Base-by-base conservation (phyloP, 2,329 filamentous ascomycete species). In the Aspergillus ibericus region DNA sequence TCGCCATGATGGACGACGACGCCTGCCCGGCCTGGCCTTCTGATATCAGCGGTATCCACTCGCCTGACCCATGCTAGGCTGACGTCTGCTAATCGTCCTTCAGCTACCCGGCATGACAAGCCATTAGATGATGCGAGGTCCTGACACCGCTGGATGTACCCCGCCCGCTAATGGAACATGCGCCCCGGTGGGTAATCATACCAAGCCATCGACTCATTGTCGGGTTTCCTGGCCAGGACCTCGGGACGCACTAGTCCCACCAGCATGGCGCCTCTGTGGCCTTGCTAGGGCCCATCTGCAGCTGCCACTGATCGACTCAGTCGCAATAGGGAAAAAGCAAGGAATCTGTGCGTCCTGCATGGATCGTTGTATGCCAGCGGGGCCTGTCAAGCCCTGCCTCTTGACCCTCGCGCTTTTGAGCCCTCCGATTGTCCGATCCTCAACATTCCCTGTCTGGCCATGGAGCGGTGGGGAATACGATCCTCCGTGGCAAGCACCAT, bases 401-500 rank as follows among this genome's bases (percentile, higher is more conserved):
- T 13, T 15, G 16, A 18, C 27, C 58, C 50, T 55, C 44, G 46
- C 53, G 42, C 52, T 48, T 36, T 44, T 51, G n/a, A 50, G 46
- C 34, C 34, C 48, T 56, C 58, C 46, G 53, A 60, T 55, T 55
- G 55, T 55, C 60, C 55, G 60, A 55, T 52, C 56, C 48, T 60
- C 52, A 27, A 58, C 38, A 42, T 42, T 32, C 49, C 40, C 22
- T 16, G 42, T 56, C 53, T 47, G 51, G 53, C 36, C 47, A 20
- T 55, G 42, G 51, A 40, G 53, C 36, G 47, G 60, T 65, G 64
- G 63, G 56, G 59, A 56, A 56, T 54, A 48, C 53, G 52, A 53
- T 56, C 42, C 36, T 54, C 38, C 56, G 58, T 65, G 64, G 61
- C 59, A 50, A 65, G 50, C 55, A 51, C 55, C 55, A 62, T 59